Conservation (phyloP, 768 basidiomycete species). For the Tulasnella sp. region DNA sequence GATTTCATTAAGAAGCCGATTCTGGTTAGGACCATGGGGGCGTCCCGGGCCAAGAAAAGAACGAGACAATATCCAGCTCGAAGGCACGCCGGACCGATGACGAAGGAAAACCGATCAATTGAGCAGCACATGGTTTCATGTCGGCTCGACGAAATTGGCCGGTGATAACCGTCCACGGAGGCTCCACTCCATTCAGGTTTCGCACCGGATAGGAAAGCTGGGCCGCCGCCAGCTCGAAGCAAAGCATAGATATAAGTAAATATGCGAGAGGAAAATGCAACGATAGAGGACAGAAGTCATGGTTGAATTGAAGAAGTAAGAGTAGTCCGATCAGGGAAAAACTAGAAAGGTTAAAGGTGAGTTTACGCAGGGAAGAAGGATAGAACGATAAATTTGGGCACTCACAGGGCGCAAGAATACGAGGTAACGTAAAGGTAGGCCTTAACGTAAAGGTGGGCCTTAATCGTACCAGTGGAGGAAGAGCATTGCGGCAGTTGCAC, state of each 20-base stretch:
- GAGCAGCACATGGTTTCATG: neutral
- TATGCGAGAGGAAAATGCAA: neutral
- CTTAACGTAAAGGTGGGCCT: slow-evolving; percentile 9
- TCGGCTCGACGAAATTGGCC: neutral
- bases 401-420: neutral
- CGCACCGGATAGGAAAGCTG: neutral
- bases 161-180: neutral
- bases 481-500: slow-evolving; percentile 83
- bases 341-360: slow-evolving; percentile 1
- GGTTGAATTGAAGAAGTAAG: neutral
- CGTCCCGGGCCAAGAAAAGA: neutral
- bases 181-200: neutral
- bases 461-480: slow-evolving; percentile 82
- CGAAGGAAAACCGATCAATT: neutral
- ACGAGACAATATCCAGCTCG: neutral
- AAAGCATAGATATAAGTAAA: slow-evolving; percentile 3
- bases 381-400: neutral
- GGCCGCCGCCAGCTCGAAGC: neutral
- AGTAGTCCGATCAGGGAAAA: slow-evolving; percentile 4
- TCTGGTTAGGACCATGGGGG: neutral
- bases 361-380: neutral
- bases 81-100: slow-evolving; percentile 1
- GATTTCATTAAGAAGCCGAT: neutral
- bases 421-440: neutral
- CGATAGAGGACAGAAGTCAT: neutral